Evolutionary conservation across 129 eudicot genomes (phyloP).

Genomic region (Kitagawia praeruptora): DNA sequence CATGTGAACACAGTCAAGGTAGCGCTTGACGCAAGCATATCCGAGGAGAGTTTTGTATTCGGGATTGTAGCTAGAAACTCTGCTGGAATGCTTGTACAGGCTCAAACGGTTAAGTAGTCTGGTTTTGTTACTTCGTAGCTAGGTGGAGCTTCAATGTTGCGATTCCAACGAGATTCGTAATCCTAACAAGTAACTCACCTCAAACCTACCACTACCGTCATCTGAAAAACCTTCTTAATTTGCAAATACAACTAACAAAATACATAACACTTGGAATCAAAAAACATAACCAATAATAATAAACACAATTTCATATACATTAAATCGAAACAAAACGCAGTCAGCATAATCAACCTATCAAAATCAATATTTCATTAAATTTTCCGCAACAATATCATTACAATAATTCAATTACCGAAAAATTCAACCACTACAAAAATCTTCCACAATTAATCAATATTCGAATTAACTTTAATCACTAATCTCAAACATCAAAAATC

Average conservation of each 20-base stretch:
- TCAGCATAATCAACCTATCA: background rate
- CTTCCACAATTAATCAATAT: background rate
- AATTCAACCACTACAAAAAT: background rate
- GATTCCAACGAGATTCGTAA: background rate
- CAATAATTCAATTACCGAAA: background rate
- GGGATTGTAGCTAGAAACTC: too few relatives aligned
- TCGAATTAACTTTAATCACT: background rate
- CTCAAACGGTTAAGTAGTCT: too few relatives aligned
- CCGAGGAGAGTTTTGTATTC: too few relatives aligned
- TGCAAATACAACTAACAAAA: background rate
- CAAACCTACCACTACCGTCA: too few relatives aligned
- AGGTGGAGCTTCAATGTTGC: background rate
- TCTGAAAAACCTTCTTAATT: background rate
- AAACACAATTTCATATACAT: background rate
- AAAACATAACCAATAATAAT: background rate
- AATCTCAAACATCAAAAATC: background rate
- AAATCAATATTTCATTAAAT: background rate
- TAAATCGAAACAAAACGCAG: background rate
- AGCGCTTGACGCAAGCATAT: too few relatives aligned
- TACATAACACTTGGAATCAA: background rate
- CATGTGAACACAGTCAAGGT: too few relatives aligned
- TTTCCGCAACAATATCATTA: background rate
- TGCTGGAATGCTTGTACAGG: too few relatives aligned
- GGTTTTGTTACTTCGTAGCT: background rate
- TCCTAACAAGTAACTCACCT: too few relatives aligned